These are phyloP conservation scores for Candida methanosorbosa DNA, from an alignment of 805 yeast species.

Conservation along the genomic window DNA sequence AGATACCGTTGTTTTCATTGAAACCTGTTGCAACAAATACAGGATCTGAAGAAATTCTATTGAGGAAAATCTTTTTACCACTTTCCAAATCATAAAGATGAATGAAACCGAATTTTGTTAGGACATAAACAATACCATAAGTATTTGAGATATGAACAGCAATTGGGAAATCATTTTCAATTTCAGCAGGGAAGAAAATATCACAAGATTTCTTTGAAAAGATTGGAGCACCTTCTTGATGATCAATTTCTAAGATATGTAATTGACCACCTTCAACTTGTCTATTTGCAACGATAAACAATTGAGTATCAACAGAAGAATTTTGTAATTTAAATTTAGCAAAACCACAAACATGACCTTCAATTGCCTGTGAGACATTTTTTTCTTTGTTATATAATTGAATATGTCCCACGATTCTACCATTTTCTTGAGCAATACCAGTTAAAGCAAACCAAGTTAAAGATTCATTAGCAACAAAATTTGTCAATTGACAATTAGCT, in stretches of 20 bases:
- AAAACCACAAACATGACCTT: conserved; percentile 94
- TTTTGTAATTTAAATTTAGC: conserved; percentile 69
- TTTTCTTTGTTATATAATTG: conserved; percentile 86
- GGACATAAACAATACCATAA: conserved; percentile 79
- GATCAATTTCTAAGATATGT: conserved; percentile 95
- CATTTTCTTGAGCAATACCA: conserved; percentile 91
- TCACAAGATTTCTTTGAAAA: conserved; percentile 87
- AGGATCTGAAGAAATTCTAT: conserved; percentile 92
- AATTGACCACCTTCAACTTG: conserved; percentile 76
- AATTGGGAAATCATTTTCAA: conserved; percentile 93
- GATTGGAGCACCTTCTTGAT: conserved; percentile 72
- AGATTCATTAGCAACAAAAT: conserved; percentile 71
- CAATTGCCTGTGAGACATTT: conserved; percentile 92
- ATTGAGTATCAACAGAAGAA: conserved; percentile 68
- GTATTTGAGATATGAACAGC: conserved; percentile 77
- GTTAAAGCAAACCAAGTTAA: conserved; percentile 91
- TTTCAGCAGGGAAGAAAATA: conserved; percentile 94
- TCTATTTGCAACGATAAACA: conserved; percentile 90
- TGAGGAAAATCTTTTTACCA: conserved; percentile 87
- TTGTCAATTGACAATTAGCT: conserved; percentile 80
- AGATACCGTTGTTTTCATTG: conserved; percentile 69
- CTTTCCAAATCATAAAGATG: conserved; percentile 92
- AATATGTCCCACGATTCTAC: conserved; percentile 92
- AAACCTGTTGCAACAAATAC: conserved; percentile 82
- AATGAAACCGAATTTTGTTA: conserved; percentile 94